These are phyloP conservation scores for Pleomassaria siparia DNA, from an alignment of 2,329 filamentous ascomycete species.

Conservation along the genomic window DNA sequence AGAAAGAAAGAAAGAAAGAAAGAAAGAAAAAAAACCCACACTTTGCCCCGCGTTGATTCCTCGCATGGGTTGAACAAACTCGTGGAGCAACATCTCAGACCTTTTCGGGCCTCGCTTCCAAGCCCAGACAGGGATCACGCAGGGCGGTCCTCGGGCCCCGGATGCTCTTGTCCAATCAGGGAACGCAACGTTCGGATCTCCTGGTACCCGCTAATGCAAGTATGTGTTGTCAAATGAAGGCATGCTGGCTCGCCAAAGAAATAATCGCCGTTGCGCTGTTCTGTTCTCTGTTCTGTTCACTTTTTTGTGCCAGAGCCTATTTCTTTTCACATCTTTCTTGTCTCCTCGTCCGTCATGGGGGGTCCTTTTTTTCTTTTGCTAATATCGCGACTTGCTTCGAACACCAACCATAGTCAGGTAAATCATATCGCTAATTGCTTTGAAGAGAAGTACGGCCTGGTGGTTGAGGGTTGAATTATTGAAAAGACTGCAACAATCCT, in stretches of 20 bases:
- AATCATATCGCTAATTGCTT: too few species aligned
- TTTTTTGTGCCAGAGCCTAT: too few species aligned
- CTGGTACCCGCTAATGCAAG: slow-evolving; percentile 40
- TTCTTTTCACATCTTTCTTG: too few species aligned
- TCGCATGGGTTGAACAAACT: background rate
- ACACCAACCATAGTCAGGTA: too few species aligned
- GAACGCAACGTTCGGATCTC: slow-evolving; percentile 16
- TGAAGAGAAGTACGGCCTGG: too few species aligned
- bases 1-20: background rate
- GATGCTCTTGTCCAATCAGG: slow-evolving; percentile 25
- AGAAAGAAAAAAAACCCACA: background rate
- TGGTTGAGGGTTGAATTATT: too few species aligned
- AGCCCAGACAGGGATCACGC: slow-evolving; percentile 2
- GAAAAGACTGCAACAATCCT: background rate
- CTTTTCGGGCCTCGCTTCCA: background rate
- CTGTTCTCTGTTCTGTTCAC: too few species aligned
- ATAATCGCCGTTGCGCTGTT: slow-evolving; percentile 24
- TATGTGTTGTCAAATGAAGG: slow-evolving; percentile 43
- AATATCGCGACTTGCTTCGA: too few species aligned
- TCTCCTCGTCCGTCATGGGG: too few species aligned
- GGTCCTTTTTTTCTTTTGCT: too few species aligned
- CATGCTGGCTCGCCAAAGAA: slow-evolving; percentile 25
- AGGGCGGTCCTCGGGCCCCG: slow-evolving; percentile 1
- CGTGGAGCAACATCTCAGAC: background rate
- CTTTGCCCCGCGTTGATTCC: background rate